Evolutionary conservation across 176 grass and related monocot genomes (phyloP).

Genomic region (Juncus effusus): DNA sequence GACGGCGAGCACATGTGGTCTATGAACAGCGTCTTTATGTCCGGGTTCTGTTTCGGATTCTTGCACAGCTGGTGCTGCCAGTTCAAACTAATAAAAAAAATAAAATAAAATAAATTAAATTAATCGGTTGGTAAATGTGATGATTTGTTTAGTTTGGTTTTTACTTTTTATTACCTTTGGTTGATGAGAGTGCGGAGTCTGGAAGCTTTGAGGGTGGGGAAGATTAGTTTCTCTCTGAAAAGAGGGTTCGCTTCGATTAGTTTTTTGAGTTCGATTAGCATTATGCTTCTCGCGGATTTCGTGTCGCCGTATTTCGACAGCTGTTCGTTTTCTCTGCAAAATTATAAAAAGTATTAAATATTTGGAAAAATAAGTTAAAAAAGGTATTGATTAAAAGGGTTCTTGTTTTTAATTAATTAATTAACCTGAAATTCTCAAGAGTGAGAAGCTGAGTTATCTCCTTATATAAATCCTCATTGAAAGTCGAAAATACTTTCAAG

Average conservation of each 20-base stretch:
- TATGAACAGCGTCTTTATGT: constrained; percentile 96
- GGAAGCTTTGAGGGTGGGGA: constrained; percentile 85
- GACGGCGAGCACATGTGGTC: constrained; percentile 73
- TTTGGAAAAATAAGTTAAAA: no score
- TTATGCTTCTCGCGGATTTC: constrained; percentile 83
- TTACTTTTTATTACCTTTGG: constrained; percentile 57
- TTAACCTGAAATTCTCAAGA: constrained; percentile 90
- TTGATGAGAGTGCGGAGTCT: constrained; percentile 92
- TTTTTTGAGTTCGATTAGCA: constrained; percentile 95
- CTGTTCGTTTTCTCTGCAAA: constrained; percentile 94
- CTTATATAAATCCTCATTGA: constrained; percentile 97
- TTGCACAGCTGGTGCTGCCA: constrained; percentile 99
- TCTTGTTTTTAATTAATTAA: constrained; percentile 10
- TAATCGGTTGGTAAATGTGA: not conserved
- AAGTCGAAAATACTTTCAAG: constrained; percentile 97
- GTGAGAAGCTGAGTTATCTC: constrained; percentile 98
- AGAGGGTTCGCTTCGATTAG: constrained; percentile 97
- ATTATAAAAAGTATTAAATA: not conserved
- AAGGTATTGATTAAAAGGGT: no score
- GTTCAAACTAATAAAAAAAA: constrained; percentile 69
- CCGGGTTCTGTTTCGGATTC: constrained; percentile 84
- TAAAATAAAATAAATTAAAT: constrained; percentile 13
- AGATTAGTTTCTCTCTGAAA: constrained; percentile 84
- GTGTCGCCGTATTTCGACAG: constrained; percentile 93
- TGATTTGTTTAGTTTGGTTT: no score